Conservation (phyloP, 2,329 filamentous ascomycete species). For the Arthrinium phaeospermum region DNA sequence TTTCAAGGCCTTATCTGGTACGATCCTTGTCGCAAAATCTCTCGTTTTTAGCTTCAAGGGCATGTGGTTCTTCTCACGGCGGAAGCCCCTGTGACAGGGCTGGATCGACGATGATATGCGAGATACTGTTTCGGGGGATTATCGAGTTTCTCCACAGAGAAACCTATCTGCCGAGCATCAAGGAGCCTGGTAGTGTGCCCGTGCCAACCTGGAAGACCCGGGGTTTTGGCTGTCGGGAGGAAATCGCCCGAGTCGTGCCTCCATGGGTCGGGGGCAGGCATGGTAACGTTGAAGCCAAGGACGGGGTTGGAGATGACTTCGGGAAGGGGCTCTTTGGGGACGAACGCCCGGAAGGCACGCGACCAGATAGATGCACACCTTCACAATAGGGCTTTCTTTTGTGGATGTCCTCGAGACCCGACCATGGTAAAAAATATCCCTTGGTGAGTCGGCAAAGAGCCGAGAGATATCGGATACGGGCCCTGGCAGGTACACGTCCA, state of each 20-base stretch:
- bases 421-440: background rate
- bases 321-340: background rate
- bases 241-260: background rate
- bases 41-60: background rate
- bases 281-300: background rate
- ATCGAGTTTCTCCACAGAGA: background rate
- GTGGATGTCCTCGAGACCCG: background rate
- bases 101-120: background rate
- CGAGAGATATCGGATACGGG: background rate
- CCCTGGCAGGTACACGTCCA: background rate
- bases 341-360: background rate
- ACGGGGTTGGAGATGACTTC: background rate
- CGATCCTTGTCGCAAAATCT: background rate
- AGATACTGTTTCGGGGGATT: background rate
- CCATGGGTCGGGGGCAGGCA: background rate
- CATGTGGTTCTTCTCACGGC: background rate
- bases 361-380: background rate
- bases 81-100: background rate
- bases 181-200: background rate
- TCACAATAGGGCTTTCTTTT: background rate
- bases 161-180: background rate
- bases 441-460: background rate
- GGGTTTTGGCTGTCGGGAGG: background rate
- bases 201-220: background rate
- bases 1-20: too few species aligned